Base-by-base conservation (phyloP, 768 basidiomycete genomes). In the Lentinus brumalis region DNA sequence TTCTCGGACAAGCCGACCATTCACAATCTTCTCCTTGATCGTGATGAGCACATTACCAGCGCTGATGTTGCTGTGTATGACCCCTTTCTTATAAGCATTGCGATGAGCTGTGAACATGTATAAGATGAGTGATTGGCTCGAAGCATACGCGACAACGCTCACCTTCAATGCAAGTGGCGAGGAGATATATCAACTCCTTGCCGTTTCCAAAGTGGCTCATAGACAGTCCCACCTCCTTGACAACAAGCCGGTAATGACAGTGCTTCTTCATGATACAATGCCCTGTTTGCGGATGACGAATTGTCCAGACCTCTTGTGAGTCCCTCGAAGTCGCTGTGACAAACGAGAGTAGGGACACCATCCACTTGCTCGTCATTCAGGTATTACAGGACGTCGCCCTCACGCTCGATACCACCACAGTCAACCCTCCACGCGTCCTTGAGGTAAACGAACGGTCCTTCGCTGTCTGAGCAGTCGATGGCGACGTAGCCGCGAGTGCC, bases 51-150 rank as follows among this genome's bases (percentile, higher is more conserved):
- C 41, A 10, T 62, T 62, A 11, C 56, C 61, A 1, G 56, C 52
- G 30, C 61, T 62, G 29, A 62, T 44, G 30, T 62, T 56, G 10
- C 56, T 35, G n/a, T 62, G 61, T 0, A 62, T 49, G 1, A 62
- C 21, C 15, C 55, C 56, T 2, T 46, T 29, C 14, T 31, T 18
- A 26, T 53, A 57, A 5, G 56, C 56, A 14, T 42, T 11, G 1
- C 45, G 16, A 31, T 57, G 56, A 4, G 51, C 56, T 45, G 5
- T 54, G 16, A 46, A 50, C 14, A 18, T 8, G 7, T 1, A 2
- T 1, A 9, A 15, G 9, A 9, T n/a, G 44, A 45, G 16, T 35
- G 3, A 3, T 3, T 6, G 1, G 11, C 6, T 11, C 35, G 11
- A 35, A 3, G 11, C 11, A 6, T 7, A 35, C 35, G 35, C 35